Conservation (phyloP, 1,139 yeast species). For the Scheffersomyces quercinus region DNA sequence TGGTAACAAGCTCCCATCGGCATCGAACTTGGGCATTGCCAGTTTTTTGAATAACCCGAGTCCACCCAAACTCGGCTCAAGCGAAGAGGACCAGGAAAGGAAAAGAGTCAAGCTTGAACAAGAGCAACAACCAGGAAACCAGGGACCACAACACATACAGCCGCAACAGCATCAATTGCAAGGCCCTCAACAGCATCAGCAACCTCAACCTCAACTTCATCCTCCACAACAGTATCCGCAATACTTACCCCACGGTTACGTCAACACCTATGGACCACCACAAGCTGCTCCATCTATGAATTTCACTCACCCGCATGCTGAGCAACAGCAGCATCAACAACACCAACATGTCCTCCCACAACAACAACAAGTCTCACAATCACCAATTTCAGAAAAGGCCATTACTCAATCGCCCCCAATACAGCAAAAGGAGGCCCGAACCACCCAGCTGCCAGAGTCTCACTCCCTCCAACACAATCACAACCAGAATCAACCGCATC, state of each 20-base stretch:
- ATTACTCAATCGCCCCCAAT: constrained; percentile 1
- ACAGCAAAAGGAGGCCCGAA: constrained; percentile 6
- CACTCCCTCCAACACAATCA: constrained; percentile 9
- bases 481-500: background rate
- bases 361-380: constrained; percentile 3
- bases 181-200: background rate
- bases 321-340: constrained; percentile 4
- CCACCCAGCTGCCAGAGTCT: constrained; percentile 4
- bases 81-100: background rate
- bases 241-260: no score
- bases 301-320: constrained; percentile 10
- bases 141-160: no score
- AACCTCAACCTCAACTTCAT: background rate
- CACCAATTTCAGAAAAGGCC: constrained; percentile 5
- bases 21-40: constrained; percentile 21
- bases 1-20: constrained; percentile 17
- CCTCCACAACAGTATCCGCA: background rate
- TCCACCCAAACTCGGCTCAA: background rate
- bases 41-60: constrained; percentile 14
- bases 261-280: no score
- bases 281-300: constrained; percentile 1
- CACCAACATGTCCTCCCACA: constrained; percentile 1
- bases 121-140: background rate
- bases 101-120: background rate
- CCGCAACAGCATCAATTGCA: background rate